Conservation (phyloP, 208 protist genomes). For the Acanthamoeba triangularis region DNA sequence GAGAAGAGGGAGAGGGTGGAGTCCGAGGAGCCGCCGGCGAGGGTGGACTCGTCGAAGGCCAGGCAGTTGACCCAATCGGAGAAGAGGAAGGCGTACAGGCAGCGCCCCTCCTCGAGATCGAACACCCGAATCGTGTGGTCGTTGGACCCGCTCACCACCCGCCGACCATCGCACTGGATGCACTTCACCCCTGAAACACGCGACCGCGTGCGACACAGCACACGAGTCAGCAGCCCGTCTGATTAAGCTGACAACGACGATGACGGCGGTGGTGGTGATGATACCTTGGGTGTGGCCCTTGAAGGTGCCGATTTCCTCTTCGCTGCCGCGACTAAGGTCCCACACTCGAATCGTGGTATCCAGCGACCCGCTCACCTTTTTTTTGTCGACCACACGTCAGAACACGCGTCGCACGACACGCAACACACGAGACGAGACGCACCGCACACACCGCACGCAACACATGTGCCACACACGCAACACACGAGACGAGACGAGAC, state of each 20-base stretch:
- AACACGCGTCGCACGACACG: neutral
- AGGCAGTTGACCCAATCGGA: slow-evolving; percentile 51
- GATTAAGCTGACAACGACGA: neutral
- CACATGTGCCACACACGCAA: neutral
- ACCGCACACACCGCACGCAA: neutral
- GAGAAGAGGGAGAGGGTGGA: slow-evolving; percentile 26
- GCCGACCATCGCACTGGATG: slow-evolving; percentile 7
- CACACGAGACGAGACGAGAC: neutral
- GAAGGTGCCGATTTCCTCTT: slow-evolving; percentile 62
- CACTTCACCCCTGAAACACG: neutral
- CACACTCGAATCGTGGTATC: slow-evolving; percentile 52
- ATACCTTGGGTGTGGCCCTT: neutral
- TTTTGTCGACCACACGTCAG: too few species aligned
- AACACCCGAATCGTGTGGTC: slow-evolving; percentile 67
- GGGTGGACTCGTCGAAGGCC: slow-evolving; percentile 35
- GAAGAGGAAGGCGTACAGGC: slow-evolving; percentile 49
- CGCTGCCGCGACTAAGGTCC: slow-evolving; percentile 16
- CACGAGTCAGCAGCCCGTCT: neutral
- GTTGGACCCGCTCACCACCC: slow-evolving; percentile 53
- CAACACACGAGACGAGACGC: too few species aligned
- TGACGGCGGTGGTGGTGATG: neutral
- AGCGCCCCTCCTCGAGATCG: slow-evolving; percentile 45
- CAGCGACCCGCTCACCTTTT: slow-evolving; percentile 35
- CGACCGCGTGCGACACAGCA: neutral
- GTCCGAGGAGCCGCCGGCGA: slow-evolving; percentile 33